These are phyloP conservation scores for Emmonsia crescens DNA, from an alignment of 2,329 filamentous ascomycete species.

Conservation along the genomic window DNA sequence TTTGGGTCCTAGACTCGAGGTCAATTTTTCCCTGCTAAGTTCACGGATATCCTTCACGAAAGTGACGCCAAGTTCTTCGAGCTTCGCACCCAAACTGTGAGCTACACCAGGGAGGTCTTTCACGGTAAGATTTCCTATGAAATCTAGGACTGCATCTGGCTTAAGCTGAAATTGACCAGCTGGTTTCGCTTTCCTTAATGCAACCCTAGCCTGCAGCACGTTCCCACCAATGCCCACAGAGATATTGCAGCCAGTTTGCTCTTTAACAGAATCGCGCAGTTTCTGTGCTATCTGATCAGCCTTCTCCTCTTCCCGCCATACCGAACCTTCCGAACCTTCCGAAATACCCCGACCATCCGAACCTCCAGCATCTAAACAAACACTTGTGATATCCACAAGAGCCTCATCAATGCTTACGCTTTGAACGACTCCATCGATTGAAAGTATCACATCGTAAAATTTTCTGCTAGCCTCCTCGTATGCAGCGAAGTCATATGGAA, in stretches of 20 bases:
- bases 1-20: constrained; percentile 70
- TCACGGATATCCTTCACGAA: constrained; percentile 73
- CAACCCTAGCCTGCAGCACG: constrained; percentile 82
- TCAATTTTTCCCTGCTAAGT: constrained; percentile 63
- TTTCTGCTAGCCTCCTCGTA: constrained; percentile 84
- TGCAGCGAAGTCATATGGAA: constrained; percentile 91
- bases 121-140: constrained; percentile 67
- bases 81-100: constrained; percentile 72
- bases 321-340: constrained; percentile 59
- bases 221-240: constrained; percentile 89
- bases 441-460: constrained; percentile 79
- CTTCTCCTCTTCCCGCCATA: constrained; percentile 67
- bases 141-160: constrained; percentile 64
- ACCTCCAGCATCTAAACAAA: constrained; percentile 55
- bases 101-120: constrained; percentile 86
- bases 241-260: constrained; percentile 70
- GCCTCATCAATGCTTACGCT: constrained; percentile 97
- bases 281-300: constrained; percentile 59
- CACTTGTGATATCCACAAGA: constrained; percentile 66
- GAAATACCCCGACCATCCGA: constrained; percentile 54
- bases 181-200: constrained; percentile 82
- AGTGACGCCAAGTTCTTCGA: constrained; percentile 76
- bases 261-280: constrained; percentile 60
- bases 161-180: constrained; percentile 85
- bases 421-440: constrained; percentile 72